Conservation (phyloP, 352 stramenopile species). For the Phytophthora idaei region DNA sequence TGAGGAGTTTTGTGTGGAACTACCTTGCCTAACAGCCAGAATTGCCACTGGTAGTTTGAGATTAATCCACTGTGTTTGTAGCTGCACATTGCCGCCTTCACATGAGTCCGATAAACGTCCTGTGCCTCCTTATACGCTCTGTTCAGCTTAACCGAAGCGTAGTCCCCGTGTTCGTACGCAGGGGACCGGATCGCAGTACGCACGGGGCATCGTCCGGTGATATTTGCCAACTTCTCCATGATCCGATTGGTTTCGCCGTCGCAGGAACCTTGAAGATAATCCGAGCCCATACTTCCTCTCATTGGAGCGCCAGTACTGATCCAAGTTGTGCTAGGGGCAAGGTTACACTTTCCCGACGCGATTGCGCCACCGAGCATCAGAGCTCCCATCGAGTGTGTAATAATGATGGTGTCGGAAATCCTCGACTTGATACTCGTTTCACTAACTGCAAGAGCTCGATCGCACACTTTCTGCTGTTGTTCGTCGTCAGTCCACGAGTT, state of each 20-base stretch:
- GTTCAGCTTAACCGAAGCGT: conserved; percentile 21
- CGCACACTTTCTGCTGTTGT: conserved; percentile 30
- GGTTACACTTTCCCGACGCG: conserved; percentile 12
- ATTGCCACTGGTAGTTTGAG: conserved; percentile 25
- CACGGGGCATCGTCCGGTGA: conserved; percentile 18
- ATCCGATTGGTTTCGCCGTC: conserved; percentile 22
- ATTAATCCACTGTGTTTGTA: conserved; percentile 29
- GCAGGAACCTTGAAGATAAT: conserved; percentile 37
- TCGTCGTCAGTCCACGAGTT: conserved; percentile 29
- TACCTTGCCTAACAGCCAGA: conserved; percentile 11
- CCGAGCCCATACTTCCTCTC: conserved; percentile 41
- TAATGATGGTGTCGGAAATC: conserved; percentile 31
- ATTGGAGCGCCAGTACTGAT: conserved; percentile 31
- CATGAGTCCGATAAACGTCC: conserved; percentile 27
- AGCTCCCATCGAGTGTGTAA: conserved; percentile 41
- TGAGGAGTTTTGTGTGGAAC: conserved; percentile 34
- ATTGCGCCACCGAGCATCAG: conserved; percentile 8
- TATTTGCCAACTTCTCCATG: conserved; percentile 24
- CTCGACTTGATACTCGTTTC: conserved; percentile 5
- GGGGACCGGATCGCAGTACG: conserved; percentile 30
- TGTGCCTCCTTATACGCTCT: conserved; percentile 33
- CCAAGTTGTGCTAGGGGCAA: conserved; percentile 30
- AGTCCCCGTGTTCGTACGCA: conserved; percentile 32
- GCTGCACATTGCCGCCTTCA: conserved; percentile 29
- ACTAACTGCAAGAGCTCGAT: conserved; percentile 6